These are phyloP conservation scores for Chlamydomonas sp. DNA, from an alignment of 139 green algal species.

Conservation along the genomic window DNA sequence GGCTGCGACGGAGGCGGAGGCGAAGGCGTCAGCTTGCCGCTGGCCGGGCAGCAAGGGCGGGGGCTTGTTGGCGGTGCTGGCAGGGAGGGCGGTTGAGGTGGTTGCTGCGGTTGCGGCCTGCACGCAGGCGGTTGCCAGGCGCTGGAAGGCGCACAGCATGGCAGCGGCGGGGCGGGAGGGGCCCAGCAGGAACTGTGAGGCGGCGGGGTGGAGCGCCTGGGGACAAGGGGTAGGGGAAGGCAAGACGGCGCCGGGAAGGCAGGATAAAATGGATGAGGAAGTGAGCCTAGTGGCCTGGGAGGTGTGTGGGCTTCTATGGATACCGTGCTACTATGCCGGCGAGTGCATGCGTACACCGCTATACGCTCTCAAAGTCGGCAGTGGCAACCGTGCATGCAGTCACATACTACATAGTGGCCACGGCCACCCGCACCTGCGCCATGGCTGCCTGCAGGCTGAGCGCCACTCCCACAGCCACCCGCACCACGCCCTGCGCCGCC, in stretches of 20 bases:
- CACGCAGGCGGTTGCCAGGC: neutral
- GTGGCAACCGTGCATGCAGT: too few relatives aligned
- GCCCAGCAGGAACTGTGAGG: conserved; percentile 34
- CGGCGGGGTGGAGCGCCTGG: conserved; percentile 27
- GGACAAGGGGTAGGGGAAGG: neutral
- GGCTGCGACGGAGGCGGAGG: too few relatives aligned
- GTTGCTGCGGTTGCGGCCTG: neutral
- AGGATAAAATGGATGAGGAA: neutral
- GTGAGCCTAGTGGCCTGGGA: neutral
- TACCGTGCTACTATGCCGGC: neutral
- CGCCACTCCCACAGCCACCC: neutral
- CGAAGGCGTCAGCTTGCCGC: neutral
- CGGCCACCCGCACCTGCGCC: neutral
- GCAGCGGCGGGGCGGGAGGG: conserved; percentile 4
- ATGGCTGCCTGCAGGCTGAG: conserved; percentile 21
- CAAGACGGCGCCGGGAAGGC: neutral
- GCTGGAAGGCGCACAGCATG: conserved; percentile 29
- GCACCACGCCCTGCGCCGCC: neutral
- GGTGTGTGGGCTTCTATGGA: neutral
- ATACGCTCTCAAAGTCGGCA: too few relatives aligned
- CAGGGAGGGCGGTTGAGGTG: neutral
- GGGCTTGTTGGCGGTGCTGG: neutral
- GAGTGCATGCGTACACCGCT: neutral
- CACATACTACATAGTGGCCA: too few relatives aligned
- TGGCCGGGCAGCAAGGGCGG: neutral